Percentiles rank a stretch among this genome's conserved stretches.
These are phyloP conservation scores for Heterobasidion occidentale DNA, from an alignment of 1,284 basidiomycete species.

Conservation along the genomic window DNA sequence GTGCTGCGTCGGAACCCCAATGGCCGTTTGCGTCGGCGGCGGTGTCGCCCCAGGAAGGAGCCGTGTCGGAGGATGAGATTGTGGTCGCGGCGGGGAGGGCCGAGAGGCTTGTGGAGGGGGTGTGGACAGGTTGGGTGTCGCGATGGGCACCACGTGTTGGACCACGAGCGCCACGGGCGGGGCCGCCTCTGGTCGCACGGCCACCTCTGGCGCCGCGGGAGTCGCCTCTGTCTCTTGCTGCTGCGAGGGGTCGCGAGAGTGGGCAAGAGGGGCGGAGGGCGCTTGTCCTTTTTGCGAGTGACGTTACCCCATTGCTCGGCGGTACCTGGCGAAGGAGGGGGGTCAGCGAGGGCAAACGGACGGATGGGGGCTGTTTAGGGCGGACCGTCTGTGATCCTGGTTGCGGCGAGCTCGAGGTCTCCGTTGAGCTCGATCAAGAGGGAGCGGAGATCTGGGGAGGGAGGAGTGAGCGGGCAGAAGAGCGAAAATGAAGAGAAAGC, in stretches of 20 bases:
- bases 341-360: slow-evolving; percentile 5
- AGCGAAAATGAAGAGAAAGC: slow-evolving; percentile 15
- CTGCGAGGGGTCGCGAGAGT: slow-evolving; percentile 37
- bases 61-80: slow-evolving; percentile 10
- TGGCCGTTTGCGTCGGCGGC: not conserved
- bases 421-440: slow-evolving; percentile 68
- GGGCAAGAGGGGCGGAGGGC: slow-evolving; percentile 27
- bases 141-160: slow-evolving; percentile 50
- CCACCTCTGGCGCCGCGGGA: slow-evolving; percentile 59
- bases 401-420: slow-evolving; percentile 68
- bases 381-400: slow-evolving; percentile 73
- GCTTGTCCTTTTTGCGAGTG: slow-evolving; percentile 85
- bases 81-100: slow-evolving; percentile 8
- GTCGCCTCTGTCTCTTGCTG: slow-evolving; percentile 41
- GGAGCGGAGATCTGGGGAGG: slow-evolving; percentile 60
- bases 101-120: slow-evolving; percentile 4
- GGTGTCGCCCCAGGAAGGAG: not conserved
- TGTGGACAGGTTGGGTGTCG: slow-evolving; percentile 27
- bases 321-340: slow-evolving; percentile 41
- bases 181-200: slow-evolving; percentile 54
- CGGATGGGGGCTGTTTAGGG: slow-evolving; percentile 3
- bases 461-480: slow-evolving; percentile 10
- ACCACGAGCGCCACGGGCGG: slow-evolving; percentile 33
- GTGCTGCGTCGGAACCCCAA: slow-evolving; percentile 2
- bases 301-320: slow-evolving; percentile 84